These are phyloP conservation scores for Fragilaria crotonensis DNA, from an alignment of 108 stramenopile genomes.

Conservation along the genomic window DNA sequence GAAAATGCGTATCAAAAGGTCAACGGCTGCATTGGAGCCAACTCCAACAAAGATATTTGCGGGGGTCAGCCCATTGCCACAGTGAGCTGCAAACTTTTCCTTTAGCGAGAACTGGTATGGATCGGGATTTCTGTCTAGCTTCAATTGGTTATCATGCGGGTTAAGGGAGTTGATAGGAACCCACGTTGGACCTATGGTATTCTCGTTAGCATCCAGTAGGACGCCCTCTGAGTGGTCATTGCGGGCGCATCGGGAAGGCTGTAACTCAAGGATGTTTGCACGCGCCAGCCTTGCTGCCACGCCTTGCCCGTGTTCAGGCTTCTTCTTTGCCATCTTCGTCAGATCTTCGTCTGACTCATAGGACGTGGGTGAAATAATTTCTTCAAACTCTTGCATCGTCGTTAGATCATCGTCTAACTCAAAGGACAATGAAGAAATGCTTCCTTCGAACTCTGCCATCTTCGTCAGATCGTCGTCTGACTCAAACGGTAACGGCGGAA, in stretches of 20 bases:
- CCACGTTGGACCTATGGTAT: conserved; percentile 76
- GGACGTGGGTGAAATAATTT: too few relatives aligned
- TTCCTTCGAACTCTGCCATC: too few relatives aligned
- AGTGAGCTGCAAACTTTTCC: conserved; percentile 54
- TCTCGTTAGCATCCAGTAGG: conserved; percentile 96
- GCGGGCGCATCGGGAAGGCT: conserved; percentile 93
- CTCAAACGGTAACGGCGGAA: too few relatives aligned
- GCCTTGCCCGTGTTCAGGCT: conserved; percentile 15
- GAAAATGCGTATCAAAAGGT: conserved; percentile 92
- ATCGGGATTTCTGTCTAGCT: conserved; percentile 87
- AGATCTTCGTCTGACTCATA: too few relatives aligned
- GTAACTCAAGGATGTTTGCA: conserved; percentile 85
- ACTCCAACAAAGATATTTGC: conserved; percentile 95
- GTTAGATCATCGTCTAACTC: too few relatives aligned
- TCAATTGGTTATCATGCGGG: conserved; percentile 47
- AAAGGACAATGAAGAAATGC: too few relatives aligned
- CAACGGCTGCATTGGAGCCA: conserved; percentile 95
- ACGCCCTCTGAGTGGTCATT: conserved; percentile 90
- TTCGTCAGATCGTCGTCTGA: too few relatives aligned
- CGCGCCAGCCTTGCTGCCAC: conserved; percentile 68
- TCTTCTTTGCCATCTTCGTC: conserved; percentile 4
- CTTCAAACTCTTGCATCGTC: too few relatives aligned
- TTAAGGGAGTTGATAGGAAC: conserved; percentile 52
- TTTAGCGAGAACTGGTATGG: conserved; percentile 84
- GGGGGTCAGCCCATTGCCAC: conserved; percentile 47